phyloP scores from a whole-genome alignment of 495 filamentous ascomycete genomes.

The Xylaria grammica region DNA sequence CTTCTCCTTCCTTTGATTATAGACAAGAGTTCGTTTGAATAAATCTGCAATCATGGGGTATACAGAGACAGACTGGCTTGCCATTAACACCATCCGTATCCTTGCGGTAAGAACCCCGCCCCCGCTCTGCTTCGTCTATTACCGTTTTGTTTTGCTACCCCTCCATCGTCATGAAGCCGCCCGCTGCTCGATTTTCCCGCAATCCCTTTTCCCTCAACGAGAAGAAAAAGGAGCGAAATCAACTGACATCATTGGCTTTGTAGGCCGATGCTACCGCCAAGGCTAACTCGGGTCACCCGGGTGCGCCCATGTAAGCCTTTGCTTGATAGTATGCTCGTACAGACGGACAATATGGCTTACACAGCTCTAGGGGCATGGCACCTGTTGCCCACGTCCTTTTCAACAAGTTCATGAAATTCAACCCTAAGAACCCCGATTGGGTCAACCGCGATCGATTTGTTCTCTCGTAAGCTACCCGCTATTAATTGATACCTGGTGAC shows the following conservation, averaged over 20 bases:
- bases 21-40: constrained; percentile 19
- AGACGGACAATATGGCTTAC: constrained; percentile 27
- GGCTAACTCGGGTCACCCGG: constrained; percentile 97
- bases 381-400: constrained; percentile 96
- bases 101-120: constrained; percentile 78
- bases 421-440: constrained; percentile 98
- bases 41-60: constrained; percentile 79
- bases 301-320: constrained; percentile 80
- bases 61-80: constrained; percentile 81
- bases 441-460: constrained; percentile 97
- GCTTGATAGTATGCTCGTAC: constrained; percentile 1
- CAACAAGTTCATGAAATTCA: constrained; percentile 99
- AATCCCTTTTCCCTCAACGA: constrained; percentile 5
- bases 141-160: constrained; percentile 12
- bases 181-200: constrained; percentile 21
- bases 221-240: not conserved
- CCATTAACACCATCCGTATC: constrained; percentile 96
- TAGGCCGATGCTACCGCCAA: constrained; percentile 97
- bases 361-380: constrained; percentile 77
- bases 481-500: not conserved
- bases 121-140: constrained; percentile 43
- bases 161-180: constrained; percentile 33
- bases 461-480: constrained; percentile 81
- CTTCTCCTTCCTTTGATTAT: constrained; percentile 23
- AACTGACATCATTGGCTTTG: constrained; percentile 35